Percentiles rank a stretch among this genome's conserved stretches.
These are phyloP conservation scores for Dryas octopetala DNA, from an alignment of 306 rosid genomes.

Conservation along the genomic window DNA sequence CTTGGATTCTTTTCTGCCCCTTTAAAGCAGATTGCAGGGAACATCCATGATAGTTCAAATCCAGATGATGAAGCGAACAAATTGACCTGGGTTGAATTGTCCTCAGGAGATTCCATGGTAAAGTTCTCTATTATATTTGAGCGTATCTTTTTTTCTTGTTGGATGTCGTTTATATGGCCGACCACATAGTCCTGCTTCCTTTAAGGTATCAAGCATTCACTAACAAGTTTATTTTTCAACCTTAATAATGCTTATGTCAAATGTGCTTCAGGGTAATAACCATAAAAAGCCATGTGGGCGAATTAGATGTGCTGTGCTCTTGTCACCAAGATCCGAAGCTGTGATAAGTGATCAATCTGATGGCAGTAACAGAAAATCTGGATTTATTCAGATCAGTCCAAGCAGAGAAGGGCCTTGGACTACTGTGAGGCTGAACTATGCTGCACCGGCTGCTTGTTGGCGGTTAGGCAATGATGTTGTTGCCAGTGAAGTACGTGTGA, in stretches of 20 bases:
- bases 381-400: conserved; percentile 95
- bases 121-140: conserved; percentile 11
- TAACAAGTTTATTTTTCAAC: neutral
- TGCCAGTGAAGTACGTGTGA: conserved; percentile 90
- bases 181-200: neutral
- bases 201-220: neutral
- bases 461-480: conserved; percentile 84
- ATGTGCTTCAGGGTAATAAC: conserved; percentile 41
- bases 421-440: conserved; percentile 90
- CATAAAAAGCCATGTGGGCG: conserved; percentile 39
- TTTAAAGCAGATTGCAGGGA: conserved; percentile 61
- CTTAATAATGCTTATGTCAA: conserved; percentile 24
- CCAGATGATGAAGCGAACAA: conserved; percentile 34
- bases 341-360: conserved; percentile 43
- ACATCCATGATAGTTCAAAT: conserved; percentile 44
- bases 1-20: conserved; percentile 80
- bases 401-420: conserved; percentile 97
- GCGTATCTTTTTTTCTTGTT: neutral
- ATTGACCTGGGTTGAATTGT: conserved; percentile 66
- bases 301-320: conserved; percentile 60
- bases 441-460: conserved; percentile 98
- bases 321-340: conserved; percentile 53
- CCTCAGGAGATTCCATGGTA: conserved; percentile 49
- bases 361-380: conserved; percentile 48
- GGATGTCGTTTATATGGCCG: neutral